Conservation (phyloP, 768 basidiomycete species). For the Leucosporidium scottii region DNA sequence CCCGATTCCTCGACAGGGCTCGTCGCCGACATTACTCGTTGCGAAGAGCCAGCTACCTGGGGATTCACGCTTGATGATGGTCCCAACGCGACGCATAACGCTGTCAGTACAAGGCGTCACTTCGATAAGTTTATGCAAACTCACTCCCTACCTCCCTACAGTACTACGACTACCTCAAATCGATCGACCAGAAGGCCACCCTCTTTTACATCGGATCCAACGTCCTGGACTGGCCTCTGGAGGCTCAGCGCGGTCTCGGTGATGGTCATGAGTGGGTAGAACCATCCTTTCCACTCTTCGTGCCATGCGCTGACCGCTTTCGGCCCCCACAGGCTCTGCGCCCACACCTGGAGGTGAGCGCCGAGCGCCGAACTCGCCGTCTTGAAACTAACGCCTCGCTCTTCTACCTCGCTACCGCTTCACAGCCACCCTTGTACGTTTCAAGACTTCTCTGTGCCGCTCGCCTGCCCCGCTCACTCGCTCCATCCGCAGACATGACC, state of each 20-base stretch:
- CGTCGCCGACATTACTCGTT: slow-evolving; percentile 38
- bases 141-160: neutral
- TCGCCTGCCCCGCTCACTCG: slow-evolving; percentile 26
- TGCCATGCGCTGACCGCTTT: neutral
- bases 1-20: slow-evolving; percentile 36
- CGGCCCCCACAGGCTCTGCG: slow-evolving; percentile 3
- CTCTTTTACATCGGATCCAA: slow-evolving; percentile 45
- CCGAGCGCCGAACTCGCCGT: neutral
- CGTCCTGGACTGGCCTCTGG: slow-evolving; percentile 45
- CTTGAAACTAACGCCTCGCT: neutral
- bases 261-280: slow-evolving; percentile 43
- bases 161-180: slow-evolving; percentile 43
- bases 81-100: slow-evolving; percentile 41
- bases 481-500: slow-evolving; percentile 42
- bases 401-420: neutral
- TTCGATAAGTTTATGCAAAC: neutral
- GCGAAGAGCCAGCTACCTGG: slow-evolving; percentile 30
- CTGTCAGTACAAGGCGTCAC: neutral
- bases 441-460: slow-evolving; percentile 15
- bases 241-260: slow-evolving; percentile 42
- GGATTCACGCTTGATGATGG: slow-evolving; percentile 44
- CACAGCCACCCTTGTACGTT: slow-evolving; percentile 20
- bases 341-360: slow-evolving; percentile 19
- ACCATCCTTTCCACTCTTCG: slow-evolving; percentile 3
- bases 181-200: slow-evolving; percentile 42